These are phyloP conservation scores for Irpex rosettiformis DNA, from an alignment of 1,284 basidiomycete species.

Conservation along the genomic window DNA sequence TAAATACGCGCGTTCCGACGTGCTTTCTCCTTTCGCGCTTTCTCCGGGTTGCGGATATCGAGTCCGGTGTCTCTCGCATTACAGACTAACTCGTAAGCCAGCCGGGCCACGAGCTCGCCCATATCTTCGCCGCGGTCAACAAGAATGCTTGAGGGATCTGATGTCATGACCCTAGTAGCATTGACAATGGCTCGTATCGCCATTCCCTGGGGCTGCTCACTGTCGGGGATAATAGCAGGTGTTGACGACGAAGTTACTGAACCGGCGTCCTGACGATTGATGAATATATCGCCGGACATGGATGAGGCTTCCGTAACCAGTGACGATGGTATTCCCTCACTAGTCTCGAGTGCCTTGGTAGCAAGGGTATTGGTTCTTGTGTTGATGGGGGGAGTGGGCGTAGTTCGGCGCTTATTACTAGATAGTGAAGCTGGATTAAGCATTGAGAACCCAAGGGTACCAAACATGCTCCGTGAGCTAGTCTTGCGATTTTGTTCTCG, in stretches of 20 bases:
- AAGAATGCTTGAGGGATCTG: constrained; percentile 74
- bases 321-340: not conserved
- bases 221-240: constrained; percentile 20
- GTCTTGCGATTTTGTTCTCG: constrained; percentile 2
- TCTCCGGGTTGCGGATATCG: constrained; percentile 43
- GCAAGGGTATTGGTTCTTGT: not conserved
- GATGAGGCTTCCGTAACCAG: constrained; percentile 5
- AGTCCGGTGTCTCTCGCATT: constrained; percentile 71
- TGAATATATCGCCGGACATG: constrained; percentile 3
- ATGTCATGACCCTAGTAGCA: constrained; percentile 85
- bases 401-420: constrained; percentile 29
- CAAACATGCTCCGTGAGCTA: constrained; percentile 61
- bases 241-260: constrained; percentile 13
- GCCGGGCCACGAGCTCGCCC: constrained; percentile 53
- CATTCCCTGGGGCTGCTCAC: constrained; percentile 49
- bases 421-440: constrained; percentile 42
- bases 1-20: constrained; percentile 11
- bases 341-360: not conserved
- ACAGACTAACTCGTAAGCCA: constrained; percentile 72
- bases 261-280: not conserved
- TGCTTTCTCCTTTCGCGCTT: not conserved
- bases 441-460: constrained; percentile 64
- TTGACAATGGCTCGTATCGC: constrained; percentile 76
- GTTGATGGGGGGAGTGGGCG: not conserved
- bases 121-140: constrained; percentile 63